Evolutionary conservation across 1,284 basidiomycete genomes (phyloP).

Genomic region (Tilletia walkeri): DNA sequence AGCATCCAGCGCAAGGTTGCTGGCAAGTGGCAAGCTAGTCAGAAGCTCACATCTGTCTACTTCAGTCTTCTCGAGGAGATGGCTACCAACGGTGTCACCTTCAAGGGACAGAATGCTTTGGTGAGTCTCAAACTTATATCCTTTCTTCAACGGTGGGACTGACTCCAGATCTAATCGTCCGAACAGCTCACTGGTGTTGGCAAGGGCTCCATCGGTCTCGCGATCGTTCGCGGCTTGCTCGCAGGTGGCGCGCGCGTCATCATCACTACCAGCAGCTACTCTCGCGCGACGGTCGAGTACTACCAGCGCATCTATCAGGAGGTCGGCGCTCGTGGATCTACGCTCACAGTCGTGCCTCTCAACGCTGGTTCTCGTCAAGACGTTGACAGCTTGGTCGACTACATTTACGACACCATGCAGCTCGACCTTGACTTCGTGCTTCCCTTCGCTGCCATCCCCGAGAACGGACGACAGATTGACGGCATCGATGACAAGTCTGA

Average conservation of each 20-base stretch:
- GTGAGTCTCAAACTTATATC: background rate
- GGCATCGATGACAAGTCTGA: constrained; percentile 95
- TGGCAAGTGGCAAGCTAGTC: constrained; percentile 89
- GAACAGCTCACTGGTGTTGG: constrained; percentile 84
- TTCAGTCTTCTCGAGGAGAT: constrained; percentile 96
- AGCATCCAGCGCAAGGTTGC: constrained; percentile 98
- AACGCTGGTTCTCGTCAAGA: constrained; percentile 98
- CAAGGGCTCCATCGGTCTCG: constrained; percentile 93
- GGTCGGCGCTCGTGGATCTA: constrained; percentile 88
- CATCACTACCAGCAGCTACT: constrained; percentile 74
- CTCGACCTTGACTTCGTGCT: constrained; percentile 97
- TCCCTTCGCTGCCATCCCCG: constrained; percentile 95
- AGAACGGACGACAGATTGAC: constrained; percentile 97
- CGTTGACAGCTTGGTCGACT: constrained; percentile 86
- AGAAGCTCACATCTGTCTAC: constrained; percentile 77
- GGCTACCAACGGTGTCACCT: constrained; percentile 93
- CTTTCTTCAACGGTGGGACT: background rate
- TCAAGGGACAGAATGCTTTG: constrained; percentile 97
- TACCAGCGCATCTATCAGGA: constrained; percentile 98
- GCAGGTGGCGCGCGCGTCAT: constrained; percentile 94
- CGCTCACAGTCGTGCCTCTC: constrained; percentile 95
- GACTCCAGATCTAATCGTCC: background rate
- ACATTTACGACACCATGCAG: constrained; percentile 89
- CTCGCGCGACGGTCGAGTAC: constrained; percentile 80
- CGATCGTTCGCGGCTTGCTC: constrained; percentile 92